Base-by-base conservation (phyloP, 768 basidiomycete species). In the Kwoniella botswanensis region DNA sequence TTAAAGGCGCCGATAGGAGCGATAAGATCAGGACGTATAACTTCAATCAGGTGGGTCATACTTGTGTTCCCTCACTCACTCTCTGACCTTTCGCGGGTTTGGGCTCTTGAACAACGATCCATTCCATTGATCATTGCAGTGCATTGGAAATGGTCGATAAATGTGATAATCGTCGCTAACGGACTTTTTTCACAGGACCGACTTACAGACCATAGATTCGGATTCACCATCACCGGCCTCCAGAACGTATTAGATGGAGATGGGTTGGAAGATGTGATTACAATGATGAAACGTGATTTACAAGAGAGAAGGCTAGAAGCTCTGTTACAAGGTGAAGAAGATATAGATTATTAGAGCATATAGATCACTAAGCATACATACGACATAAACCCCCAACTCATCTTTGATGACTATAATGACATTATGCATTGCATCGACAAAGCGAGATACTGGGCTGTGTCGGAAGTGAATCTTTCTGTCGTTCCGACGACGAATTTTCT, bases 1-100 rank as follows among this genome's bases (percentile, higher is more conserved):
- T 98, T 10, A 88, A 89, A 54, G 89, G 90, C 0, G 90, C 90
- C 1, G 94, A 95, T 79, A 86, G 97, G 22, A 93, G 93, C 75
- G 94, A 98, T 79, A 98, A 98, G 82, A 92, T 98, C 68, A 86
- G 97, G 71, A 98, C 97, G 4, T 98, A 98, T 84, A 98, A 97
- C 77, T 95, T 90, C 82, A 88, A 93, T 1, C 94, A 94, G 86
- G 93, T 88, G 60, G 11, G 85, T 70, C n/a, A 17, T 42, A 18
- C 22, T 35, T 35, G 35, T 35, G 35, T 35, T 6, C 35, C 35
- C 35, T 35, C 1, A 9, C 35, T 9, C 35, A 35, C 3, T 35
- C 35, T 35, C 35, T 35, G 35, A 35, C 35, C 6, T 35, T 35
- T 35, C 35, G 4, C 35, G 35, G 35, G 6, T 35, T 7, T 7